These are phyloP conservation scores for Colletotrichum tamarilloi DNA, from an alignment of 2,329 filamentous ascomycete species.

Conservation along the genomic window DNA sequence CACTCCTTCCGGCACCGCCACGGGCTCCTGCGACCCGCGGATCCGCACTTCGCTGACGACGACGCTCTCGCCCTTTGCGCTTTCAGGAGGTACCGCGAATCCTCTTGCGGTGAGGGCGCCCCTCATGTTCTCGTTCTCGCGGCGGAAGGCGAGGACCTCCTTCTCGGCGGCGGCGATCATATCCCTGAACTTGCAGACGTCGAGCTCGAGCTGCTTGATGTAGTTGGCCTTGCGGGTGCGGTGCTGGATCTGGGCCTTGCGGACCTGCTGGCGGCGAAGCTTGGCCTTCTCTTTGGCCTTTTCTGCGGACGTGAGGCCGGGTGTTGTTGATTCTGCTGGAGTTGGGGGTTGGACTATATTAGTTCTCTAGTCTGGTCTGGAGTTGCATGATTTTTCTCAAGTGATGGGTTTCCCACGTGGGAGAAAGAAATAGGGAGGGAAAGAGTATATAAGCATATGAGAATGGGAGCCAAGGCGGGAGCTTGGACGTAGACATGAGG, in stretches of 20 bases:
- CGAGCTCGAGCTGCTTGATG: constrained; percentile 64
- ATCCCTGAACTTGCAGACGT: constrained; percentile 59
- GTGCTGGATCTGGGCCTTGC: constrained; percentile 65
- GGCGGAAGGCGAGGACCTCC: constrained; percentile 49
- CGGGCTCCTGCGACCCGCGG: background rate
- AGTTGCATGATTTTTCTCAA: background rate
- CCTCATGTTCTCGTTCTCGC: constrained; percentile 58
- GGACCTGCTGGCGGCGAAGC: constrained; percentile 61
- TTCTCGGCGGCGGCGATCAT: constrained; percentile 55
- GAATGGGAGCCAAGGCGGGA: background rate
- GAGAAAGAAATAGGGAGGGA: background rate
- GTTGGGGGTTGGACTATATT: background rate
- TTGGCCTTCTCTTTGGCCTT: constrained; percentile 53
- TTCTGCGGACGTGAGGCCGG: background rate
- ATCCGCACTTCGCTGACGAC: background rate
- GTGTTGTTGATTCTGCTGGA: constrained; percentile 6
- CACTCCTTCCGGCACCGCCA: background rate
- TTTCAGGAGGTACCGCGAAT: background rate
- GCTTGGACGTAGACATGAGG: background rate
- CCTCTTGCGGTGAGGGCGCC: constrained; percentile 45
- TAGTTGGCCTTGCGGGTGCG: constrained; percentile 68
- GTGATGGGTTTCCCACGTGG: background rate
- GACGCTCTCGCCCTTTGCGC: constrained; percentile 9
- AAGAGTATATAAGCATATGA: background rate
- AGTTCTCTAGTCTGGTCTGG: background rate